These are phyloP conservation scores for Parietaria judaica DNA, from an alignment of 306 rosid genomes.

Conservation along the genomic window DNA sequence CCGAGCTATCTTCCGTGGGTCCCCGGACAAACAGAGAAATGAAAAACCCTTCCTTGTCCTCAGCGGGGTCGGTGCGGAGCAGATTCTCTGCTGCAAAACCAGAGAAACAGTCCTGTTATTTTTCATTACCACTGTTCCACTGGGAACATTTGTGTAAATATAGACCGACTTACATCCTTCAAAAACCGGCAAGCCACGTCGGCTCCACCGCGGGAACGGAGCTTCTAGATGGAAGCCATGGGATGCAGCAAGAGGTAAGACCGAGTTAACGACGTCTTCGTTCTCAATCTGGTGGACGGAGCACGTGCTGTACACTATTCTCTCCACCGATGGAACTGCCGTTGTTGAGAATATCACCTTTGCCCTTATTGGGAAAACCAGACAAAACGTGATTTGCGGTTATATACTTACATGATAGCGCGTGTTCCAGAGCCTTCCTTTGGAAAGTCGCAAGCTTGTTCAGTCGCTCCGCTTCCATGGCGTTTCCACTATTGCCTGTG, in stretches of 20 bases:
- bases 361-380: too few relatives aligned
- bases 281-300: constrained; percentile 69
- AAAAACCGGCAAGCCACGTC: constrained; percentile 59
- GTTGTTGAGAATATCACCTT: background rate
- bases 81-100: constrained; percentile 36
- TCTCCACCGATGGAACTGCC: constrained; percentile 75
- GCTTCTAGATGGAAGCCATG: constrained; percentile 47
- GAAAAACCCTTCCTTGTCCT: constrained; percentile 85
- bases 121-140: background rate
- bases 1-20: background rate
- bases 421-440: constrained; percentile 74
- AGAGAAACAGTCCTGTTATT: background rate
- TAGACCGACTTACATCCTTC: constrained; percentile 47
- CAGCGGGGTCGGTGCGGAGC: constrained; percentile 58
- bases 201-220: constrained; percentile 55
- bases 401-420: constrained; percentile 53
- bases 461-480: constrained; percentile 46
- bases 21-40: constrained; percentile 52
- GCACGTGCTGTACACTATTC: constrained; percentile 80
- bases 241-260: constrained; percentile 57
- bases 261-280: constrained; percentile 63
- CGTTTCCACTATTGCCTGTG: constrained; percentile 25
- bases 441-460: constrained; percentile 85
- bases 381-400: too few relatives aligned
- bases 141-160: too few relatives aligned